Conservation (phyloP, 345 rosid species). For the Euphorbia lathyris region DNA sequence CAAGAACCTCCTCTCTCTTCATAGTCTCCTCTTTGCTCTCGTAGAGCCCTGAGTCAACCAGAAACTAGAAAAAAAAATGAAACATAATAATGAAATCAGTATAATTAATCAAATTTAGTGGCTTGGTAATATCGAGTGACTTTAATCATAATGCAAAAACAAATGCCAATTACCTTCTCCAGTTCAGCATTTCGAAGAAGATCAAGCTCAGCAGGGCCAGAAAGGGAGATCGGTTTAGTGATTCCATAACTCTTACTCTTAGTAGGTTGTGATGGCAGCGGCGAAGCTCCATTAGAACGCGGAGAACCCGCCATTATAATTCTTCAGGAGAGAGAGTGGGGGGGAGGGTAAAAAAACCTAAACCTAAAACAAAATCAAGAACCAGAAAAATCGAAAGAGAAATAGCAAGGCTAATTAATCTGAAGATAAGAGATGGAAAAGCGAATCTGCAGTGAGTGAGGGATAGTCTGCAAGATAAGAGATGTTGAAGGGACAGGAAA, state of each 20-base stretch:
- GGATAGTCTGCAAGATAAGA: neutral
- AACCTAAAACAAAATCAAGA: neutral
- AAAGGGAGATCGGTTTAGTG: slow-evolving; percentile 21
- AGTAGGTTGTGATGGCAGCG: neutral
- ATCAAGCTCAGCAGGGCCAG: slow-evolving; percentile 26
- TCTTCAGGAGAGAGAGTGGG: too few species aligned
- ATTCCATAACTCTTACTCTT: slow-evolving; percentile 22
- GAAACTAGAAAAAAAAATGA: slow-evolving; percentile 10
- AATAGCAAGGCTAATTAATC: neutral
- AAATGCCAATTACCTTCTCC: slow-evolving; percentile 15
- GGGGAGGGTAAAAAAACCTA: neutral
- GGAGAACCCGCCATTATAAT: slow-evolving; percentile 21
- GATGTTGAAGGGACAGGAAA: neutral
- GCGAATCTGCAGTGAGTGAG: too few species aligned
- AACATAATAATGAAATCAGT: neutral
- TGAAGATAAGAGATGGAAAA: too few species aligned
- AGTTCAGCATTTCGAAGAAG: slow-evolving; percentile 21
- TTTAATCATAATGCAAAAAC: neutral
- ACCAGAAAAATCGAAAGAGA: neutral
- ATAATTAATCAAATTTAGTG: neutral
- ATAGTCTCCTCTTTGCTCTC: slow-evolving; percentile 26
- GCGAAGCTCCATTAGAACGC: slow-evolving; percentile 5
- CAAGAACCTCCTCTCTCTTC: slow-evolving; percentile 26
- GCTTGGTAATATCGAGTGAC: neutral
- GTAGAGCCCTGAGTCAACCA: slow-evolving; percentile 28